A percentile compares a stretch with the other conserved stretches of the same genome.
phyloP scores from a whole-genome alignment of 257 asterid genomes.

The Plectranthus barbatus region DNA sequence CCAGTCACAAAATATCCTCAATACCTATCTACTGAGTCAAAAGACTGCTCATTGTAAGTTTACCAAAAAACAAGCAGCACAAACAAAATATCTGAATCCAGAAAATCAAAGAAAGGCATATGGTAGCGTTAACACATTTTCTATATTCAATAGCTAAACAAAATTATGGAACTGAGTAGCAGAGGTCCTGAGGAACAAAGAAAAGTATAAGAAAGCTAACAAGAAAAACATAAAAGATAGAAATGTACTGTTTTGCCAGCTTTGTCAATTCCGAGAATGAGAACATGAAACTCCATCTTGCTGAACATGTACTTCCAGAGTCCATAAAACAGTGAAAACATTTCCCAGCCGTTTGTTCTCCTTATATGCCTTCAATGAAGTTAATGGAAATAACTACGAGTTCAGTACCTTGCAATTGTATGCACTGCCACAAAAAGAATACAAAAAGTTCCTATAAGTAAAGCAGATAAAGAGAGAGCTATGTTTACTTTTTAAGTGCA shows the following conservation, averaged over 20 bases:
- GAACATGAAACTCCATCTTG: slow-evolving; percentile 88
- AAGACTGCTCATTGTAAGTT: not conserved
- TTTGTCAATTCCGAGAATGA: slow-evolving; percentile 92
- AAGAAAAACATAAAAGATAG: not conserved
- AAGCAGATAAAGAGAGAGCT: not conserved
- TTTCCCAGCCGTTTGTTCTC: slow-evolving; percentile 25
- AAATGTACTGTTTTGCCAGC: slow-evolving; percentile 82
- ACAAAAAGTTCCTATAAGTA: not conserved
- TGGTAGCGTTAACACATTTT: not conserved
- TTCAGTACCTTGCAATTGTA: slow-evolving; percentile 8
- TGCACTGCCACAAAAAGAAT: slow-evolving; percentile 10
- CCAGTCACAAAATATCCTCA: not conserved
- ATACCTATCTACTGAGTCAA: not conserved
- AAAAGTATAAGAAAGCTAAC: not conserved
- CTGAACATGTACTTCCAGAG: slow-evolving; percentile 74
- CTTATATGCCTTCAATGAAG: slow-evolving; percentile 2
- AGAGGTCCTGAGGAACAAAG: not conserved
- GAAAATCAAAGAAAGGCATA: not conserved
- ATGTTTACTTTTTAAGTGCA: not conserved
- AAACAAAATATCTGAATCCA: not conserved
- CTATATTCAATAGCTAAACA: not conserved
- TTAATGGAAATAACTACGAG: slow-evolving; percentile 11
- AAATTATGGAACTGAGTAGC: not conserved
- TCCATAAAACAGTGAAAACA: slow-evolving; percentile 86
- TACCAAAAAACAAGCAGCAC: not conserved